phyloP scores from a whole-genome alignment of 2,329 filamentous ascomycete genomes.

The Penicillium hesseltinei region DNA sequence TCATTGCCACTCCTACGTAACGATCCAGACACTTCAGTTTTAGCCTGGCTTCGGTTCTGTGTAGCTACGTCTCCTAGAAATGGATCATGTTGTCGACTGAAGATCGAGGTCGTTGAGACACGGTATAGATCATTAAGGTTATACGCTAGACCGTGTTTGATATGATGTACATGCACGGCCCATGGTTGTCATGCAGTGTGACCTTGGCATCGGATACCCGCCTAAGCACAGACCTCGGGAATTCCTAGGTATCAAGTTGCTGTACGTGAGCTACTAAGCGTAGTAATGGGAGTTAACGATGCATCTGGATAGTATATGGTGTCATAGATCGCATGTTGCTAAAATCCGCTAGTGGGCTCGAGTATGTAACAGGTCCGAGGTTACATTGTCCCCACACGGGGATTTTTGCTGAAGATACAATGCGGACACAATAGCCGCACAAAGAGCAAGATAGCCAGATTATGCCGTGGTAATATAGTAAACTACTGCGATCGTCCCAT shows the following conservation, averaged over 20 bases:
- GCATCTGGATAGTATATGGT: too few relatives aligned
- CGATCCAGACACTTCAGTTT: neutral
- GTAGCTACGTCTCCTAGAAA: neutral
- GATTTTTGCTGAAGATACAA: neutral
- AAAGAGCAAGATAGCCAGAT: neutral
- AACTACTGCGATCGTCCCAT: neutral
- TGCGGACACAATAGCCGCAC: neutral
- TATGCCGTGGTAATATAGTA: neutral
- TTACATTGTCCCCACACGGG: neutral
- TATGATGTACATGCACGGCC: neutral
- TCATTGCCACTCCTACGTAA: too few relatives aligned
- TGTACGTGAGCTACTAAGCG: too few relatives aligned
- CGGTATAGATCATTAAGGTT: neutral
- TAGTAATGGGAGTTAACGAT: too few relatives aligned
- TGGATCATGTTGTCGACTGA: neutral
- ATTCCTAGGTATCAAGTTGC: too few relatives aligned
- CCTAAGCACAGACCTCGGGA: too few relatives aligned
- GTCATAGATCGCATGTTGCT: too few relatives aligned
- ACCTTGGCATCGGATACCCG: neutral
- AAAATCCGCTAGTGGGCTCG: too few relatives aligned
- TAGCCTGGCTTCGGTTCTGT: too few relatives aligned
- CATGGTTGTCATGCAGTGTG: neutral
- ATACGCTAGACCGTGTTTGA: neutral
- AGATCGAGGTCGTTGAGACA: neutral
- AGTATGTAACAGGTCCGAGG: too few relatives aligned